Percentiles rank a stretch among this genome's conserved stretches.
phyloP scores from a whole-genome alignment of 352 stramenopile species.

The Phytophthora quininea region DNA sequence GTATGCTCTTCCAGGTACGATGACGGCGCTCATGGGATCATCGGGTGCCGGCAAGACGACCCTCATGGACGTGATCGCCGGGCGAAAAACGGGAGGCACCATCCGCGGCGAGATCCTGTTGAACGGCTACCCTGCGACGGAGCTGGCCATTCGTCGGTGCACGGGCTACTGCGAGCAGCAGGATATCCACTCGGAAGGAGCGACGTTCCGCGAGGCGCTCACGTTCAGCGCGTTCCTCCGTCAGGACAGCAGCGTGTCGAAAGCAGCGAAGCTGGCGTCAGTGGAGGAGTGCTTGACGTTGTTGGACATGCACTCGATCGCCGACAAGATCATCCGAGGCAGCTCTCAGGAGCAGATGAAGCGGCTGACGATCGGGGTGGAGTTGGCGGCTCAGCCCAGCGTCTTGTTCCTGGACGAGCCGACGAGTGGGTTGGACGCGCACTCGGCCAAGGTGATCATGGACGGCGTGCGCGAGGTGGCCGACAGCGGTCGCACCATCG shows the following conservation, averaged over 20 bases:
- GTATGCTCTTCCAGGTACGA: slow-evolving; percentile 38
- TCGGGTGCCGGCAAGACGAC: slow-evolving; percentile 80
- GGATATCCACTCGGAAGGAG: slow-evolving; percentile 27
- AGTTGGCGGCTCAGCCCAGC: slow-evolving; percentile 83
- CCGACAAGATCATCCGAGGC: slow-evolving; percentile 45
- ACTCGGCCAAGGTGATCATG: slow-evolving; percentile 69
- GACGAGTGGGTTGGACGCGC: slow-evolving; percentile 86
- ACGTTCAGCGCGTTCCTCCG: slow-evolving; percentile 85
- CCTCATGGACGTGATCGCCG: slow-evolving; percentile 62
- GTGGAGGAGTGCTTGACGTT: slow-evolving; percentile 46
- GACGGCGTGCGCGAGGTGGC: slow-evolving; percentile 84
- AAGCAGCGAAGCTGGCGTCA: slow-evolving; percentile 28
- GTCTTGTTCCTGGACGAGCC: slow-evolving; percentile 90
- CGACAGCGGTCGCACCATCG: slow-evolving; percentile 58
- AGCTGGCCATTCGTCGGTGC: slow-evolving; percentile 35
- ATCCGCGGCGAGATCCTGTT: slow-evolving; percentile 58
- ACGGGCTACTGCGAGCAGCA: slow-evolving; percentile 40
- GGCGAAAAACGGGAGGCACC: slow-evolving; percentile 83
- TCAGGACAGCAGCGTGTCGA: slow-evolving; percentile 36
- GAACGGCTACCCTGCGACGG: slow-evolving; percentile 40
- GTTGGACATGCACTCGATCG: slow-evolving; percentile 35
- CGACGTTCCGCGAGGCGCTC: slow-evolving; percentile 88
- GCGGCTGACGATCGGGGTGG: slow-evolving; percentile 83
- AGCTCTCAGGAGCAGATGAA: slow-evolving; percentile 60
- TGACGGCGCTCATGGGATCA: slow-evolving; percentile 63